Evolutionary conservation across 2,329 filamentous ascomycete species (phyloP), one percentile per base, ranked within the genome.

Genomic region (Talaromyces sp.): DNA sequence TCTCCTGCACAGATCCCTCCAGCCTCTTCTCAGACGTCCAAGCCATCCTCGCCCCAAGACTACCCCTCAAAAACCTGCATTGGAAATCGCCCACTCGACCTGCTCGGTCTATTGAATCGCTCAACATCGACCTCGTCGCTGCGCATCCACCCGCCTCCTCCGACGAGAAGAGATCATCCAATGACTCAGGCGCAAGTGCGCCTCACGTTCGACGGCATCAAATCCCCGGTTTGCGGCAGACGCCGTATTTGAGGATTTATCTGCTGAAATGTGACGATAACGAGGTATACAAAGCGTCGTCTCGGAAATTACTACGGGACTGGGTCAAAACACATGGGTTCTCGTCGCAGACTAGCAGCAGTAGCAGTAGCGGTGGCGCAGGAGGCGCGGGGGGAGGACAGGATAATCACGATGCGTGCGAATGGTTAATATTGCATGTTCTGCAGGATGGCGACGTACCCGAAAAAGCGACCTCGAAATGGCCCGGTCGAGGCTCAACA

Each of bases 21-120:
- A 89, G 91, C 73, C 86, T 98, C 69, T 98, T 94, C 79, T 88
- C 91, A 66, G 85, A 94, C 61, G 83, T 98, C 51, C 89, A 90
- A 11, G 88, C 91, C 2, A 88, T 93, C 65, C 83, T 99, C 65
- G 84, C 91, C 47, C 84, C 90, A 49, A 90, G 91, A 63, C 84
- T 98, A 0, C 95, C 95, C 38, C 84, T 99, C 43, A 90, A 89
- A 69, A 96, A 98, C 73, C 87, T 99, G 54, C 92, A 98, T 75
- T 99, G 95, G 95, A 96, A 98, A 77, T 97, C 95, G 15, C 92
- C 96, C 67, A 90, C 90, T 31, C 90, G 95, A 0, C 95, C 95
- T 2, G 82, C 98, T 40, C 90, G 95, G 70, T 97, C 95, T 15
- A 99, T 99, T 76, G 90, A 93, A 73, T 93, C 92, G 13, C 86